Evolutionary conservation across 768 basidiomycete genomes (phyloP).

Genomic region (Ephemerocybe angulata): DNA sequence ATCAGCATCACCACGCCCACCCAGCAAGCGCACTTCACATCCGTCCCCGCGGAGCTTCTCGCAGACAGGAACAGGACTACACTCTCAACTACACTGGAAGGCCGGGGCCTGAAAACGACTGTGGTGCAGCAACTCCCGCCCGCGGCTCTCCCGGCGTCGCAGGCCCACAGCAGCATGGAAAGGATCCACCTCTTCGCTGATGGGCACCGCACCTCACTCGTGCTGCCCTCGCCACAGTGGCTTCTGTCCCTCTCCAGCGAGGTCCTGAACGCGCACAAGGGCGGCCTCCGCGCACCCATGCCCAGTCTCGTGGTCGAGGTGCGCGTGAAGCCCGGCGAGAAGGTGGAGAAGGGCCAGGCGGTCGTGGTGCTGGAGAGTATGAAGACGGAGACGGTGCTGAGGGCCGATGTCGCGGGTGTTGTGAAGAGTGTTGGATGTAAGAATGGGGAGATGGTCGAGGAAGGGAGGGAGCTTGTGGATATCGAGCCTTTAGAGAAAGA

Average conservation of each 20-base stretch:
- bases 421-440: slow-evolving; percentile 70
- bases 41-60: slow-evolving; percentile 54
- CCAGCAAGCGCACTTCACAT: slow-evolving; percentile 37
- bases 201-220: slow-evolving; percentile 61
- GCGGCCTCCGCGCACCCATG: slow-evolving; percentile 80
- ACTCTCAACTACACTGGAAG: slow-evolving; percentile 51
- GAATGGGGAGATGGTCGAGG: slow-evolving; percentile 90
- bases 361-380: slow-evolving; percentile 90
- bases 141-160: slow-evolving; percentile 49
- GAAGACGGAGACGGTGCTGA: slow-evolving; percentile 93
- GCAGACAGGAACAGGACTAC: slow-evolving; percentile 52
- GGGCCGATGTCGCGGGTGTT: slow-evolving; percentile 64
- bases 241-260: slow-evolving; percentile 63
- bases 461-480: slow-evolving; percentile 74
- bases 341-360: slow-evolving; percentile 75
- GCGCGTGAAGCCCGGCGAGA: slow-evolving; percentile 70
- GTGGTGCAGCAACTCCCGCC: slow-evolving; percentile 69
- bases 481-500: slow-evolving; percentile 44
- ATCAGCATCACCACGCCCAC: slow-evolving; percentile 41
- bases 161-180: slow-evolving; percentile 57
- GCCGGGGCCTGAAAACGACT: slow-evolving; percentile 53
- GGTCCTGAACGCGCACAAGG: slow-evolving; percentile 49
- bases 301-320: slow-evolving; percentile 93
- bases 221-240: slow-evolving; percentile 71
- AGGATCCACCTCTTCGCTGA: slow-evolving; percentile 71